Conservation (phyloP, 129 eudicot genomes). For the Tagetes patula region DNA sequence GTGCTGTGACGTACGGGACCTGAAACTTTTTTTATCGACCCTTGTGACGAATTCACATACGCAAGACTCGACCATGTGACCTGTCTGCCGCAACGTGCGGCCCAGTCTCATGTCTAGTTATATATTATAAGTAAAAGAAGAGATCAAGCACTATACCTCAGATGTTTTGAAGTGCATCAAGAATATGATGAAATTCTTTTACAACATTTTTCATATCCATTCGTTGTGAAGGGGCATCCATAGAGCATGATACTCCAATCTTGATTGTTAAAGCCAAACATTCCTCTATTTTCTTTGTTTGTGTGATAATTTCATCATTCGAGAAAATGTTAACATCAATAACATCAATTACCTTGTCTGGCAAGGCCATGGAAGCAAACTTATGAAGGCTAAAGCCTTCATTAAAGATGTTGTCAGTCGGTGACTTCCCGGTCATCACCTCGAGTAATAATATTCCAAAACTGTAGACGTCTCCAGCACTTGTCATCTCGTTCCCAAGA, state of each 20-base stretch:
- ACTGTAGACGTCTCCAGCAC: slow-evolving; percentile 26
- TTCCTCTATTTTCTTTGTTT: not conserved
- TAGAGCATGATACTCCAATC: not conserved
- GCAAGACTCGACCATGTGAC: no score
- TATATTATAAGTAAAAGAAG: no score
- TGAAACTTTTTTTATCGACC: no score
- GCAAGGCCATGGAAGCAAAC: slow-evolving; percentile 19
- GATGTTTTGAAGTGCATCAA: not conserved
- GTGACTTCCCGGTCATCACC: slow-evolving; percentile 28
- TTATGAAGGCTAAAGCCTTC: slow-evolving; percentile 20
- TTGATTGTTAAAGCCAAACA: not conserved
- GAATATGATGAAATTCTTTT: not conserved
- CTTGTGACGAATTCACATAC: no score
- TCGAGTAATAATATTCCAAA: slow-evolving; percentile 30
- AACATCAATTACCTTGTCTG: slow-evolving; percentile 17
- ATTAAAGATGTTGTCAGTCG: slow-evolving; percentile 19
- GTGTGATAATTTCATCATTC: not conserved
- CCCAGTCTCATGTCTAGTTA: no score
- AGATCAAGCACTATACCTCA: not conserved
- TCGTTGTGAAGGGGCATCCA: not conserved
- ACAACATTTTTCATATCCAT: not conserved
- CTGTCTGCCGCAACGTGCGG: no score
- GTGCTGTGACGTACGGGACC: no score
- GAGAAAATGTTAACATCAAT: slow-evolving; percentile 5
- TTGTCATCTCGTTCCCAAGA: slow-evolving; percentile 25